These are phyloP conservation scores for Torrubiella hemipterigena DNA, from an alignment of 2,329 filamentous ascomycete species.

Conservation along the genomic window DNA sequence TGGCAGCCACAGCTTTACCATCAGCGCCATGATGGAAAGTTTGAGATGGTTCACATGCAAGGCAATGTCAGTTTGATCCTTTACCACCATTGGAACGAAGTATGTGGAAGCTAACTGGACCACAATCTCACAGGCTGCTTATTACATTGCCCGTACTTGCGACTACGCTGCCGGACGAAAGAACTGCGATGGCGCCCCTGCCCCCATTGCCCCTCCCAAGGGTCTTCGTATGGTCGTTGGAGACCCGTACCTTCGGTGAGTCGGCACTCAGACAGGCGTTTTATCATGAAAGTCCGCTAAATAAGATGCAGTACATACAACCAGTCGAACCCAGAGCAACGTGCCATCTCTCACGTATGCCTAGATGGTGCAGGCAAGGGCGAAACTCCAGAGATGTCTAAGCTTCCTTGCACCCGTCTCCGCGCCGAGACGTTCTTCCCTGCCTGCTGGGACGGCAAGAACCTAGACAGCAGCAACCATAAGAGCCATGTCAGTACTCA, in stretches of 20 bases:
- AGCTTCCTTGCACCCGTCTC: slow-evolving; percentile 38
- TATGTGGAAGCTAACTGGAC: background rate
- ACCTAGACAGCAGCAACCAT: slow-evolving; percentile 42
- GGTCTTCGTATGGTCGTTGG: slow-evolving; percentile 58
- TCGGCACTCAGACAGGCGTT: background rate
- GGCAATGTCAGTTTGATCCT: slow-evolving; percentile 12
- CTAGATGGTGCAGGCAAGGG: slow-evolving; percentile 27
- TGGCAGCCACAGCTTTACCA: slow-evolving; percentile 50
- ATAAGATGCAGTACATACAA: slow-evolving; percentile 24
- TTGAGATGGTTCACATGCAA: slow-evolving; percentile 25
- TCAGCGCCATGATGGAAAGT: slow-evolving; percentile 41
- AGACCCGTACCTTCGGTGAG: slow-evolving; percentile 32
- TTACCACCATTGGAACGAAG: no score
- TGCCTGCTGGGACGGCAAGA: slow-evolving; percentile 49
- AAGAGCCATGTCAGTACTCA: slow-evolving; percentile 35
- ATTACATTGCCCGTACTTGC: slow-evolving; percentile 15
- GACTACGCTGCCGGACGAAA: slow-evolving; percentile 13
- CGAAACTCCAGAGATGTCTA: slow-evolving; percentile 39
- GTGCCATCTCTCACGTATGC: slow-evolving; percentile 44
- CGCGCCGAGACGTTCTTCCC: slow-evolving; percentile 46
- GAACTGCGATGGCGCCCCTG: slow-evolving; percentile 10
- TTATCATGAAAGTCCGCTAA: background rate
- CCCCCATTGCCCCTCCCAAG: slow-evolving; percentile 44
- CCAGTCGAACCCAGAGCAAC: slow-evolving; percentile 28
- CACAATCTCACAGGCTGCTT: slow-evolving; percentile 11